These are phyloP conservation scores for Rubia peregrina DNA, from an alignment of 305 asterid genomes.

Conservation along the genomic window DNA sequence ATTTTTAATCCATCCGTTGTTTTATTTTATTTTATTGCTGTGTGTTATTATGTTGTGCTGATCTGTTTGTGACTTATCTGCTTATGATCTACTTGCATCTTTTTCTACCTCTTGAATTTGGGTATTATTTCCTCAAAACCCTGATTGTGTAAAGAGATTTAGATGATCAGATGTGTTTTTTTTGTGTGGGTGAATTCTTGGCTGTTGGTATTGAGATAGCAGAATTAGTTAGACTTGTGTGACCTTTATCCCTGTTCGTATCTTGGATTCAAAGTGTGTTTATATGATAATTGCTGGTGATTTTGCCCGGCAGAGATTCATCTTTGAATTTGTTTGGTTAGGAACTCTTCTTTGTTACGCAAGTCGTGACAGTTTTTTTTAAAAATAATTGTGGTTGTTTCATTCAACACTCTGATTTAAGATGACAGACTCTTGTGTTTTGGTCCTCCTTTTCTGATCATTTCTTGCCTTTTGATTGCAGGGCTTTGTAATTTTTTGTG, in stretches of 20 bases:
- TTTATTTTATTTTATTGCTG: neutral
- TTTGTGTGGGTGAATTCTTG: neutral
- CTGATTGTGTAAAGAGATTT: neutral
- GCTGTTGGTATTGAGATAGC: neutral
- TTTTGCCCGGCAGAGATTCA: neutral
- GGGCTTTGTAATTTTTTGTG: neutral
- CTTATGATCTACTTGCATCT: neutral
- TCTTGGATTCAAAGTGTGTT: too few species aligned
- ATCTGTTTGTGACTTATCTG: conserved; percentile 1
- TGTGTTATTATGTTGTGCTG: neutral
- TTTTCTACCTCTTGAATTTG: neutral
- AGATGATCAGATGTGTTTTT: neutral
- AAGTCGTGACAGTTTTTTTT: neutral
- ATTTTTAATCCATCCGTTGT: neutral
- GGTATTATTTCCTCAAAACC: conserved; percentile 8
- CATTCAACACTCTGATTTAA: neutral
- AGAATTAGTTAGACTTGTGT: neutral
- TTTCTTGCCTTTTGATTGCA: neutral
- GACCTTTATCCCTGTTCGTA: neutral
- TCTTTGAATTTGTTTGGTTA: neutral
- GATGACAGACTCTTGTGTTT: neutral
- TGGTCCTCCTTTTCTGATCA: neutral
- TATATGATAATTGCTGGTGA: neutral
- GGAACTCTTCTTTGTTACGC: neutral
- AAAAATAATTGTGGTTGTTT: neutral